Base-by-base conservation (phyloP, 345 rosid species). In the Leavenworthia alabamica region DNA sequence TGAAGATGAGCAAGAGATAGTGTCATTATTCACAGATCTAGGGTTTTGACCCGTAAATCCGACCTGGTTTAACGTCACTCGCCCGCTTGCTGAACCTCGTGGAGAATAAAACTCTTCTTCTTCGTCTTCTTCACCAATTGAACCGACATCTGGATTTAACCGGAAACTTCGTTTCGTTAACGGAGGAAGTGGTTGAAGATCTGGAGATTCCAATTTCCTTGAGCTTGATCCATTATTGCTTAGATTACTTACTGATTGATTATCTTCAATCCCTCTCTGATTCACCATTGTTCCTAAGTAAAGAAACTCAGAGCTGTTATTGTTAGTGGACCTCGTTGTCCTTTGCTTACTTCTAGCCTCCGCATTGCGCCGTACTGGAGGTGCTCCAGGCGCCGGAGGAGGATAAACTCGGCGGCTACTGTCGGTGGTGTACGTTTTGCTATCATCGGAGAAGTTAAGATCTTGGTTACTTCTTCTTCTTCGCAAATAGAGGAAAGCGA, bases 101-200 rank as follows among this genome's bases (percentile, higher is more conserved):
- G 97, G 99, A 14, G 99, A 94, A 65, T 86, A 94, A 45, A 90
- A 94, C 82, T 83, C 95, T 31, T 91, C 98, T 22, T 80, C 90
- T 2, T 83, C 90, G 2, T 83, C 87, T 31, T 83, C 96, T 27
- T 79, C 95, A 3, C 79, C 85, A 0, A 73, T 78, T 0, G 82
- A 76, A 9, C 72, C 80, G 44, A 78, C 79, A 7, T 81, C 89
- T 4, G 77, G 78, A 52, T 80, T 77, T 73, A 67, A 74, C 62
- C 73, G 40, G 16, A 71, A 75, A 37, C 77, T 74, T 75, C 78
- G 85, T 53, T 86, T 76, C 54, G 80, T 60, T 6, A 94, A 75
- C 6, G 99, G 96, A 43, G 99, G 97, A 29, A 94, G 82, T 5
- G 97, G 99, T 24, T 80, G 87, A 28, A 94, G 88, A 76, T 90